A percentile compares a stretch with the other conserved stretches of the same genome.
Evolutionary conservation across 768 basidiomycete genomes (phyloP).

Genomic region (Suillus weaverae): DNA sequence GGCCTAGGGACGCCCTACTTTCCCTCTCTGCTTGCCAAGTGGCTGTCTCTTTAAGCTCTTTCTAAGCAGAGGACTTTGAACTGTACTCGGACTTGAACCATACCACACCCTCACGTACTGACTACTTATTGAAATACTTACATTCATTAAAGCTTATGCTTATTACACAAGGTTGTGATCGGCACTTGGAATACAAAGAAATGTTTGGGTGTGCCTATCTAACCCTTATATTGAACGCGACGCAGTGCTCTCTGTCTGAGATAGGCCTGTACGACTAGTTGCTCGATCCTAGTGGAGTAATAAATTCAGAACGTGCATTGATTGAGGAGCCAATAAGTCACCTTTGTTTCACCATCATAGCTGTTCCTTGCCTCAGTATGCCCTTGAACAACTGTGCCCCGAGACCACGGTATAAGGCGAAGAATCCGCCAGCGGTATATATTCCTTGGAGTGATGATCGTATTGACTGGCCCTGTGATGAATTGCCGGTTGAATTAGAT

Average conservation of each 20-base stretch:
- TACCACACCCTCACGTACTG: not conserved
- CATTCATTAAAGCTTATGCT: not conserved
- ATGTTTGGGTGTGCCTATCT: not conserved
- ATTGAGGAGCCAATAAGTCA: conserved; percentile 16
- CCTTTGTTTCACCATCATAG: conserved; percentile 60
- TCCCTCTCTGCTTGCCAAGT: conserved; percentile 32
- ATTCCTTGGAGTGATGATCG: conserved; percentile 17
- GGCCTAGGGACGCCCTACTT: conserved; percentile 52
- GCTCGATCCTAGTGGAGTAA: conserved; percentile 15
- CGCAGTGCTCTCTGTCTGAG: conserved; percentile 12
- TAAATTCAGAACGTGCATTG: not conserved
- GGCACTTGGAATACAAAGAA: not conserved
- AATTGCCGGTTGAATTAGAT: conserved; percentile 23
- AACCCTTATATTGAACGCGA: not conserved
- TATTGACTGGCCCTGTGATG: conserved; percentile 10
- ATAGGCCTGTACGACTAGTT: conserved; percentile 17
- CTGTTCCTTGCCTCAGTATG: conserved; percentile 57
- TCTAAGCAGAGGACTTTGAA: not conserved
- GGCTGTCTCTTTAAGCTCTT: conserved; percentile 23
- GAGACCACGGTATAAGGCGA: conserved; percentile 55
- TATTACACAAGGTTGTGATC: not conserved
- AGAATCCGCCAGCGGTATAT: conserved; percentile 25
- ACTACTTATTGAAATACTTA: not conserved
- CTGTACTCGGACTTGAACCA: not conserved
- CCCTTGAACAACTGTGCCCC: conserved; percentile 52